Conservation (phyloP, 2,329 filamentous ascomycete species). For the Aspergillus pseudoviridinutans region DNA sequence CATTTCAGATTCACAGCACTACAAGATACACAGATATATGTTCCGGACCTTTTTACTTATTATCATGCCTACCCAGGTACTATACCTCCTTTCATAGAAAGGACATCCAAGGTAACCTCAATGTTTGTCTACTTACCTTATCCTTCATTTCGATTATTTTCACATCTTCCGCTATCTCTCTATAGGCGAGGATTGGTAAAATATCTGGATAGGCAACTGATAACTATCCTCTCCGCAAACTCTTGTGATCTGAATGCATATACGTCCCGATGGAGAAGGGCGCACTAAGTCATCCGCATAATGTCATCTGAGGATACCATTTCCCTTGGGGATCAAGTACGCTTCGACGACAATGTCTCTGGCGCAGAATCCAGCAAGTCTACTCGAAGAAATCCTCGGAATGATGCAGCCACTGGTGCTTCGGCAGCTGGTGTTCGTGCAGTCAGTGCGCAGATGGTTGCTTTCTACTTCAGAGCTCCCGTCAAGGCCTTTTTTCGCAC, state of each 20-base stretch:
- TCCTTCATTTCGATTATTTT: background rate
- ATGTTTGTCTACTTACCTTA: background rate
- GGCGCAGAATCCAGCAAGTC: conserved; percentile 18
- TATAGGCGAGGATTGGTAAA: background rate
- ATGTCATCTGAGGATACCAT: conserved; percentile 11
- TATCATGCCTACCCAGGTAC: background rate
- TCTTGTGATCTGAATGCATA: background rate
- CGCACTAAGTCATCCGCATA: background rate
- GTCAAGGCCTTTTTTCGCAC: conserved; percentile 91
- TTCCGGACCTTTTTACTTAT: too few species aligned
- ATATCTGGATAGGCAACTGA: background rate
- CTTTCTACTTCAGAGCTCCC: conserved; percentile 88
- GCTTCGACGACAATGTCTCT: conserved; percentile 9
- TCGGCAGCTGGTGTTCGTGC: conserved; percentile 82
- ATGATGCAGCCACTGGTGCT: conserved; percentile 65
- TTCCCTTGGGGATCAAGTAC: conserved; percentile 8
- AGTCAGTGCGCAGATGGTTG: conserved; percentile 74
- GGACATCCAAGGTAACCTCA: background rate
- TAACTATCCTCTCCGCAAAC: background rate
- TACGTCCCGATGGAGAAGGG: conserved; percentile 13
- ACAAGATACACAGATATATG: too few species aligned
- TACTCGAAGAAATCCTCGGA: conserved; percentile 46
- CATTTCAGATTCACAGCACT: too few species aligned
- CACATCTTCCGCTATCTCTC: background rate
- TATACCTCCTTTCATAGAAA: background rate